These are phyloP conservation scores for Clonostachys rhizophaga DNA, from an alignment of 2,329 filamentous ascomycete species.

Conservation along the genomic window DNA sequence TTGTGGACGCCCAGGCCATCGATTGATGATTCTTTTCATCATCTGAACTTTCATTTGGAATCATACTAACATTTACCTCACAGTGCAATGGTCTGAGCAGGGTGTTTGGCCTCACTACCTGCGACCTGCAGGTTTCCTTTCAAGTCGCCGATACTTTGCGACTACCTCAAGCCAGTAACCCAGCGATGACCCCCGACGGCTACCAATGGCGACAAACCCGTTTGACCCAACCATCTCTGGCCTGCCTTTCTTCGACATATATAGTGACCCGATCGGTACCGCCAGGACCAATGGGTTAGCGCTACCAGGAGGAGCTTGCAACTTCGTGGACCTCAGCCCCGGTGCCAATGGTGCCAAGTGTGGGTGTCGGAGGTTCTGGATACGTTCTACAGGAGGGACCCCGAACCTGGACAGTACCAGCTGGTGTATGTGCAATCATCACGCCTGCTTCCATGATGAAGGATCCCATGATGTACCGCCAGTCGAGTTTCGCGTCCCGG, in stretches of 20 bases:
- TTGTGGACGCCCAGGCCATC: not conserved
- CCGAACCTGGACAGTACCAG: conserved; percentile 12
- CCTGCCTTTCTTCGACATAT: conserved; percentile 49
- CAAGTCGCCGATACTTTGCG: not conserved
- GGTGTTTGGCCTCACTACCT: not conserved
- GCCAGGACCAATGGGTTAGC: conserved; percentile 12
- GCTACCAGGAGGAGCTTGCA: conserved; percentile 50
- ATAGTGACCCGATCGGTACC: conserved; percentile 36
- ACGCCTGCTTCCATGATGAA: conserved; percentile 58
- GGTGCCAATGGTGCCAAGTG: conserved; percentile 48
- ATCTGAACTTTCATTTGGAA: not conserved
- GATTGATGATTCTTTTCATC: not conserved
- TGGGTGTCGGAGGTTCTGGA: conserved; percentile 59
- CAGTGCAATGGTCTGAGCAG: not conserved
- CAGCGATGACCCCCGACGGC: not conserved
- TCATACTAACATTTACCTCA: not conserved
- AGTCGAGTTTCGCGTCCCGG: conserved; percentile 9
- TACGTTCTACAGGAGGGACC: conserved; percentile 28
- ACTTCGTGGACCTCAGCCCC: conserved; percentile 49
- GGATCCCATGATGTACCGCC: conserved; percentile 13
- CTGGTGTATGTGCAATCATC: conserved; percentile 60
- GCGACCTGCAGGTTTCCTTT: not conserved
- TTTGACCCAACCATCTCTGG: conserved; percentile 37
- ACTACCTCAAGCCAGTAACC: no score
- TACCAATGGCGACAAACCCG: conserved; percentile 47